Conservation (phyloP, 345 rosid genomes). For the Pistacia atlantica region DNA sequence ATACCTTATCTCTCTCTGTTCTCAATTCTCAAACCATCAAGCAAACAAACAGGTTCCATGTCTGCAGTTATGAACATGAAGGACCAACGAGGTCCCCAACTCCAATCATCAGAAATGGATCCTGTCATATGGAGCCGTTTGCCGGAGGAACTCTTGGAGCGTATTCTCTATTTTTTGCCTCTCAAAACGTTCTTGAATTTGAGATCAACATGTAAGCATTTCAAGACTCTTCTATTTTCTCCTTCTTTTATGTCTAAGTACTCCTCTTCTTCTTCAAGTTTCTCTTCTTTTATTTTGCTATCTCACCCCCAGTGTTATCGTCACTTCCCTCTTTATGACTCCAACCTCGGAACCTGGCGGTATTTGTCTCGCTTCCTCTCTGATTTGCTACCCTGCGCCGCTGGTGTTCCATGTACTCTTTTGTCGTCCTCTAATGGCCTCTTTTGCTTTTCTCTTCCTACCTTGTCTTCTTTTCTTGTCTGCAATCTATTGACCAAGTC, state of each 20-base stretch:
- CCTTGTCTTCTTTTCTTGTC: constrained; percentile 50
- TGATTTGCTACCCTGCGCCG: constrained; percentile 28
- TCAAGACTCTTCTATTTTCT: constrained; percentile 56
- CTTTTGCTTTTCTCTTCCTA: constrained; percentile 60
- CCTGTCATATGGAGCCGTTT: constrained; percentile 74
- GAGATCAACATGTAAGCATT: constrained; percentile 66
- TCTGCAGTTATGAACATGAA: constrained; percentile 3
- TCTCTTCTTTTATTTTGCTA: constrained; percentile 71
- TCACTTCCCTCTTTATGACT: constrained; percentile 62
- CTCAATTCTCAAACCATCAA: too few species aligned
- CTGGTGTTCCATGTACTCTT: constrained; percentile 34
- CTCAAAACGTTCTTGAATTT: constrained; percentile 54
- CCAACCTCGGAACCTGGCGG: constrained; percentile 56
- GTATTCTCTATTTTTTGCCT: constrained; percentile 59
- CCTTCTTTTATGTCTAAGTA: constrained; percentile 60
- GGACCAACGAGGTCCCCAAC: neutral
- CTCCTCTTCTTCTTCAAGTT: constrained; percentile 37
- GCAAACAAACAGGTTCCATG: constrained; percentile 15
- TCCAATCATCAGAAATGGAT: constrained; percentile 52
- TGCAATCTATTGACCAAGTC: constrained; percentile 70
- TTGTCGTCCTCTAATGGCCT: constrained; percentile 75
- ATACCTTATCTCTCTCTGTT: too few species aligned
- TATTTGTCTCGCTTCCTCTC: constrained; percentile 44
- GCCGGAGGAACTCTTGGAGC: constrained; percentile 71
- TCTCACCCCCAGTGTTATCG: constrained; percentile 68